Base-by-base conservation (phyloP, 1,139 yeast genomes). In the Pneumocystis jirovecii region DNA sequence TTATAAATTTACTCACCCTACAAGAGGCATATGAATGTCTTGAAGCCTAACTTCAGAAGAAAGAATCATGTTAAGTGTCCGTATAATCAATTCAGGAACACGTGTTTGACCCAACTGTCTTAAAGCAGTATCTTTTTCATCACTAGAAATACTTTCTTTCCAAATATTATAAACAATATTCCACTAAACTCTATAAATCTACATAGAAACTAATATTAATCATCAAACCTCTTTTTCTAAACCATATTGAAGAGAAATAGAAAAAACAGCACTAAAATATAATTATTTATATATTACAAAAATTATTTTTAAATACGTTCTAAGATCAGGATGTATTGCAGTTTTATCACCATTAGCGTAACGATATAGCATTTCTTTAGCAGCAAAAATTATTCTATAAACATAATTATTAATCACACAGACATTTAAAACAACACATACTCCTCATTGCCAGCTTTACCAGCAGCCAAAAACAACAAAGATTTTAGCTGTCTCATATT, bases 291-390 rank as follows among this genome's bases (percentile, higher is more conserved):
- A 8, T 10, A 12, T 50, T n/a, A n/a, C 1, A 60, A 12, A 42
- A 25, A 12, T 39, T 15, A 42, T 21, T 60, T 31, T 39, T 12
- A 39, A 25, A 60, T 60, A 60, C 61, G 45, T 82, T 76, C 90
- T 85, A 72, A 91, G 78, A 77, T 90, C 86, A 70, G 97, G 95
- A 76, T 89, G 86, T 69, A 91, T 80, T 25, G 93, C 89, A 66
- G 79, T 76, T 70, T 79, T 80, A 70, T 88, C 86, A 68, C 96
- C 96, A 34, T 78, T 78, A 62, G 82, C 76, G 72, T 80, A 89
- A 63, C 79, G 79, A 6, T 79, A 79, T 74, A 89, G 90, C 73
- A 84, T 78, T 10, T 79, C 78, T 66, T 82, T 71, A 37, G 89
- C 84, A 66, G 79, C 81, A 62, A 79, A 78, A 66, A 83, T 50